Base-by-base conservation (phyloP, 306 rosid species). In the Vicia faba region DNA sequence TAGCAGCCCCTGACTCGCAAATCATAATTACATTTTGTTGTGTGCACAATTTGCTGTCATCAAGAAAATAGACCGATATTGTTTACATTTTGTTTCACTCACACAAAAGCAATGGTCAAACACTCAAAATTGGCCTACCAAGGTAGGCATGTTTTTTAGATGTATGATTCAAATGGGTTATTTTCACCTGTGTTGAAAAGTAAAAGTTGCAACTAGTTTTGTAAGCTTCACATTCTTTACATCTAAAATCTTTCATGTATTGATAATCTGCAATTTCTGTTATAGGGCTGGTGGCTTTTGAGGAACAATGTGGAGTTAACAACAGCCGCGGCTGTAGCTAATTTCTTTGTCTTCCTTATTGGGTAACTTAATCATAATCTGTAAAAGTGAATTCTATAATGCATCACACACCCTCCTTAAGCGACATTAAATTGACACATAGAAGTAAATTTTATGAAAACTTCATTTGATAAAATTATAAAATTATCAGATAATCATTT, bases 241-340 rank as follows among this genome's bases (percentile, higher is more conserved):
- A 5, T 66, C 1, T 36, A 63, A 70, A 61, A 29, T 64, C 40
- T 48, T 79, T 18, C 61, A 12, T 66, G 53, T 39, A 14, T 66
- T 82, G 54, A 70, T 59, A 40, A 33, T 61, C 35, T 72, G 53
- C 77, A 48, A 48, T 72, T 78, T 62, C 69, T 81, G 65, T 56
- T 54, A 1, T 33, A 95, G 96, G 97, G 96, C 18, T 95, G 97
- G 99, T 90, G 97, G 97, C 95, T 95, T 69, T 71, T 95, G 81
- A 70, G 69, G 48, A 90, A 86, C 80, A 82, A 78, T 74, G 89
- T 85, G 66, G 89, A 95, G 84, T 62, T 95, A 69, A 78, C 95
- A 19, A 82, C 79, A 2, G 71, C 86, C 36, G 54, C 88, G 16
- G 45, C 70, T 36, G n/a, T 90, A 43, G 95, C 92, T 57, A 95